Evolutionary conservation across 2,329 filamentous ascomycete species (phyloP), one percentile per base, ranked within the genome.

Genomic region (Colletotrichum truncatum): DNA sequence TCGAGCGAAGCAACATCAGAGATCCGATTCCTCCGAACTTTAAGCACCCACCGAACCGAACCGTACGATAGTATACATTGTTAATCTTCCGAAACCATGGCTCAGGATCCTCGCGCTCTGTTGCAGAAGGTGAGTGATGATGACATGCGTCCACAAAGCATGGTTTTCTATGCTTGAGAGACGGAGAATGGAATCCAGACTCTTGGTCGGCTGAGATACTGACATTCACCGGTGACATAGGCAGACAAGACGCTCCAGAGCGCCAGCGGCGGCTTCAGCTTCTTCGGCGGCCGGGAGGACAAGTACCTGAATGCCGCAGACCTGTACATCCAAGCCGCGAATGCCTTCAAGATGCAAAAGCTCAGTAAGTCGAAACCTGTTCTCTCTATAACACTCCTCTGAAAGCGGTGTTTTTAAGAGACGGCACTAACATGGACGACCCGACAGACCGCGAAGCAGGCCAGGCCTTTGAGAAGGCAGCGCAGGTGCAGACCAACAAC

Each of bases 261-360:
- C 70, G 94, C 95, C 39, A 84, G 88, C 18, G 84, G 91, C 26
- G 94, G 94, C 72, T 98, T 97, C 81, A 93, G 90, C 77, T 89
- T 97, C 80, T 98, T 99, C 73, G 93, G 94, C 43, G 93, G 93
- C 46, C 87, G 90, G 64, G 87, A 92, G 73, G 94, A 97, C 69
- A 98, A 98, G 80, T 94, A 93, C 75, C 92, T 97, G 81, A 89
- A 90, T 80, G 95, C 95, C 12, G 93, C 92, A 68, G 94, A 98
- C 71, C 83, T 96, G 69, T 98, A 94, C 76, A 89, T 88, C 66
- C 90, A 97, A 78, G 95, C 95, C 39, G 96, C 91, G 67, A 97
- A 98, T 82, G 93, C 93, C 64, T 98, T 97, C 78, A 88, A 93
- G 75, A 89, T 97, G 84, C 91, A 96, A 80, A 93, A 93, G 77